Evolutionary conservation across 1,139 yeast genomes (phyloP).

Genomic region (Petasospora fabianii): DNA sequence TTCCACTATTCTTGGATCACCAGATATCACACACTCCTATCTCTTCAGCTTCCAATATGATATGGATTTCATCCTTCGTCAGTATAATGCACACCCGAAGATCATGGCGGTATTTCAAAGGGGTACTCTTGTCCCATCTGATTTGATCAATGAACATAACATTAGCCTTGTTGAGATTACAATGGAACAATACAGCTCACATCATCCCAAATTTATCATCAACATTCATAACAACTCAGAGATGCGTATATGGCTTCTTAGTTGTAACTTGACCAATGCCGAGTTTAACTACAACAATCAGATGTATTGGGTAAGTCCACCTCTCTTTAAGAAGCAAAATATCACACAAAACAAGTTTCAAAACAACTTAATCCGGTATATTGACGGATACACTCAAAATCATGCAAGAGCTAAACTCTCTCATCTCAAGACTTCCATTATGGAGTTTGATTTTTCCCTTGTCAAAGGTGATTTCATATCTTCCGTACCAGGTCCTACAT

Average conservation of each 20-base stretch:
- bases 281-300: slow-evolving; percentile 61
- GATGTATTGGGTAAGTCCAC: slow-evolving; percentile 61
- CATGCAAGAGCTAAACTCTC: too few relatives aligned
- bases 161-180: slow-evolving; percentile 21
- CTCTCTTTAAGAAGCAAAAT: background rate
- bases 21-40: slow-evolving; percentile 21
- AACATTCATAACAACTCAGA: slow-evolving; percentile 44
- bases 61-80: slow-evolving; percentile 27
- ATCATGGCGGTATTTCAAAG: slow-evolving; percentile 30
- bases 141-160: slow-evolving; percentile 15
- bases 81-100: slow-evolving; percentile 7
- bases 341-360: slow-evolving; percentile 30
- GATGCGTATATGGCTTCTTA: slow-evolving; percentile 52
- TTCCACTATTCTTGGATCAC: slow-evolving; percentile 27
- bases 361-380: slow-evolving; percentile 41
- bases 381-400: slow-evolving; percentile 39
- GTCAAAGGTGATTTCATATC: slow-evolving; percentile 54
- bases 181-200: slow-evolving; percentile 41
- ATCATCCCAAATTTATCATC: slow-evolving; percentile 66
- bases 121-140: slow-evolving; percentile 27
- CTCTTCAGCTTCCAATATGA: slow-evolving; percentile 35
- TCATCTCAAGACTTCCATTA: slow-evolving; percentile 34
- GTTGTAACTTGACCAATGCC: slow-evolving; percentile 51
- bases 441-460: slow-evolving; percentile 39
- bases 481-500: slow-evolving; percentile 41